phyloP scores from a whole-genome alignment of 1,284 basidiomycete genomes.

The Leccinum pallidistipes region DNA sequence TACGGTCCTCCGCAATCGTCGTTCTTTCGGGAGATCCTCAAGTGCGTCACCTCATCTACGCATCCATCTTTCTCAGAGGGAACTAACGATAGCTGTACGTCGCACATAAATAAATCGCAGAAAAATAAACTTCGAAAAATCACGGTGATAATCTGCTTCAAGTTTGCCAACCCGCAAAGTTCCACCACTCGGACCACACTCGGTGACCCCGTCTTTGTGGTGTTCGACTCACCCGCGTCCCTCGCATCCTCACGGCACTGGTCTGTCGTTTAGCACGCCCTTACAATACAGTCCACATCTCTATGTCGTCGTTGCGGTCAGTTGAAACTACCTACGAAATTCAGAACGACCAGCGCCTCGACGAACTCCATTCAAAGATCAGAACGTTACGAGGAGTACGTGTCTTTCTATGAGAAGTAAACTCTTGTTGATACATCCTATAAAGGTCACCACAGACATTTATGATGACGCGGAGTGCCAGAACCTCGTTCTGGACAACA shows the following conservation, averaged over 20 bases:
- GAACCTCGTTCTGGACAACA: conserved; percentile 71
- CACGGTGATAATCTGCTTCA: conserved; percentile 52
- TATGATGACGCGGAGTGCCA: conserved; percentile 80
- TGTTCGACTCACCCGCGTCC: conserved; percentile 71
- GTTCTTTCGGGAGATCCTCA: conserved; percentile 46
- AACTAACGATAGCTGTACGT: neutral
- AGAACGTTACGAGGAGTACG: conserved; percentile 71
- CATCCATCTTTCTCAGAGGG: neutral
- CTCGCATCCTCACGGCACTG: conserved; percentile 47
- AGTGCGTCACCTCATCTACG: conserved; percentile 35
- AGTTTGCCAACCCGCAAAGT: conserved; percentile 36
- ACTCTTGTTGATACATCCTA: conserved; percentile 9
- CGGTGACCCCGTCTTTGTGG: conserved; percentile 42
- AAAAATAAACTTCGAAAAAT: conserved; percentile 31
- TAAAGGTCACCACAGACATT: conserved; percentile 78
- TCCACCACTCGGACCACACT: neutral
- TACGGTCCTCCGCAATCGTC: conserved; percentile 41
- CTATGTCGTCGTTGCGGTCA: conserved; percentile 38
- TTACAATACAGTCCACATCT: neutral
- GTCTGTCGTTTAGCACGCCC: too few species aligned
- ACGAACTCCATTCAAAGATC: conserved; percentile 78
- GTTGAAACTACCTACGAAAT: conserved; percentile 73
- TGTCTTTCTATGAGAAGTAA: conserved; percentile 24
- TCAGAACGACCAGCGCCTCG: conserved; percentile 80
- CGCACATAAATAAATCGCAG: conserved; percentile 26